Conservation (phyloP, 768 basidiomycete species). For the Trametes villosa region DNA sequence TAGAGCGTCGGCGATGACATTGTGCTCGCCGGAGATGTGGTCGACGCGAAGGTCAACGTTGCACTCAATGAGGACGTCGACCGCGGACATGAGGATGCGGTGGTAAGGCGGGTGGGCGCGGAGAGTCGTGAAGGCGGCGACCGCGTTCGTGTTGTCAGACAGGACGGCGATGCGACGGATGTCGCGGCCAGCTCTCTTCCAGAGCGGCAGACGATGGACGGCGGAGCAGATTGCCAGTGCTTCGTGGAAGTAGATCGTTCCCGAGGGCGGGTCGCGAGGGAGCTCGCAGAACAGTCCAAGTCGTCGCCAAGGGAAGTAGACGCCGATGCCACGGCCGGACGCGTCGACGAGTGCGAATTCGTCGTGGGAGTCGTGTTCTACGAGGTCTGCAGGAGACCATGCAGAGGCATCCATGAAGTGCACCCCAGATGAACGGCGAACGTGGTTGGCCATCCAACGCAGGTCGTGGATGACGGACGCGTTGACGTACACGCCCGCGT, state of each 20-base stretch:
- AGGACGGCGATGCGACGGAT: too few species aligned
- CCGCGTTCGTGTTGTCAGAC: constrained; percentile 31
- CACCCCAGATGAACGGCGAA: too few species aligned
- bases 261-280: neutral
- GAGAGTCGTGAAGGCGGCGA: constrained; percentile 30
- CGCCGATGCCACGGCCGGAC: neutral
- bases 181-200: neutral
- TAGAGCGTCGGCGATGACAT: constrained; percentile 30
- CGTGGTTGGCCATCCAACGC: constrained; percentile 33
- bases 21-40: constrained; percentile 31
- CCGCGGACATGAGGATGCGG: constrained; percentile 20
- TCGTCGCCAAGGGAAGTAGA: constrained; percentile 1
- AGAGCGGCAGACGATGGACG: neutral
- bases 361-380: constrained; percentile 29
- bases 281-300: too few species aligned
- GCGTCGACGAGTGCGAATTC: neutral
- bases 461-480: constrained; percentile 33
- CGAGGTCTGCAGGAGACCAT: constrained; percentile 14
- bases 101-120: constrained; percentile 24
- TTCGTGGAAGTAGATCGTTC: neutral
- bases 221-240: constrained; percentile 4
- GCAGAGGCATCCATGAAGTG: too few species aligned
- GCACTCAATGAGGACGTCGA: constrained; percentile 15
- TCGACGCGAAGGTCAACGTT: constrained; percentile 26
- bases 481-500: constrained; percentile 36